phyloP scores from a whole-genome alignment of 2,329 filamentous ascomycete genomes.

The Penicillium sp. region DNA sequence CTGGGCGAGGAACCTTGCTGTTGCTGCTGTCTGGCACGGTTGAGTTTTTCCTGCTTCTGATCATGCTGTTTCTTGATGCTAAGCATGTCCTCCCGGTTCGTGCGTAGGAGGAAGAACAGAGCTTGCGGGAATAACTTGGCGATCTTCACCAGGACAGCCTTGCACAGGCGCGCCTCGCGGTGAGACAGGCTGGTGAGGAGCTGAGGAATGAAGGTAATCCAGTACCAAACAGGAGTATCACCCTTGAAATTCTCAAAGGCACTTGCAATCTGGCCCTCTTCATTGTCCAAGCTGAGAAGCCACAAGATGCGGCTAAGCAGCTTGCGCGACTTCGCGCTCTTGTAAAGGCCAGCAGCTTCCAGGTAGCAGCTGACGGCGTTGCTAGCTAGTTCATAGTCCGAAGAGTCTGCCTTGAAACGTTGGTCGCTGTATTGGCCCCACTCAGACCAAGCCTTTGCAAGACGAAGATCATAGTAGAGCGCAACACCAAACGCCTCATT shows the following conservation, averaged over 20 bases:
- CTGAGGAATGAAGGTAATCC: slow-evolving; percentile 99
- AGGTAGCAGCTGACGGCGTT: slow-evolving; percentile 96
- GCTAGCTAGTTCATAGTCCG: slow-evolving; percentile 79
- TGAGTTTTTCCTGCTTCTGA: slow-evolving; percentile 62
- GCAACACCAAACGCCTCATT: slow-evolving; percentile 94
- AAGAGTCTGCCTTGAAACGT: slow-evolving; percentile 88
- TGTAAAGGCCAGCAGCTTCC: slow-evolving; percentile 94
- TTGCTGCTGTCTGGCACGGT: slow-evolving; percentile 64
- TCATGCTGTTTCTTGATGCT: slow-evolving; percentile 88
- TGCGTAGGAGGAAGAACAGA: slow-evolving; percentile 92
- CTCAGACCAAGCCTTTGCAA: slow-evolving; percentile 97
- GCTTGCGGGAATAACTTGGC: slow-evolving; percentile 95
- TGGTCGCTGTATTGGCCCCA: slow-evolving; percentile 99
- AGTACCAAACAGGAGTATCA: slow-evolving; percentile 98
- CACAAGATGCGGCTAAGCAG: slow-evolving; percentile 91
- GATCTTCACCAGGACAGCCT: slow-evolving; percentile 86
- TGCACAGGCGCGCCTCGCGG: slow-evolving; percentile 85
- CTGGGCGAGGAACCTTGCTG: slow-evolving; percentile 44
- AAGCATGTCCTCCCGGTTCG: slow-evolving; percentile 90
- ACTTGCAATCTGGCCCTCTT: slow-evolving; percentile 77
- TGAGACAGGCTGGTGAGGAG: slow-evolving; percentile 88
- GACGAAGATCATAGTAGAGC: slow-evolving; percentile 90
- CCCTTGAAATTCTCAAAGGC: slow-evolving; percentile 97
- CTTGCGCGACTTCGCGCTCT: slow-evolving; percentile 94
- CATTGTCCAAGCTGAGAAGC: slow-evolving; percentile 91